phyloP scores from a whole-genome alignment of 805 yeast species.

The Metschnikowia cerradonensis region DNA sequence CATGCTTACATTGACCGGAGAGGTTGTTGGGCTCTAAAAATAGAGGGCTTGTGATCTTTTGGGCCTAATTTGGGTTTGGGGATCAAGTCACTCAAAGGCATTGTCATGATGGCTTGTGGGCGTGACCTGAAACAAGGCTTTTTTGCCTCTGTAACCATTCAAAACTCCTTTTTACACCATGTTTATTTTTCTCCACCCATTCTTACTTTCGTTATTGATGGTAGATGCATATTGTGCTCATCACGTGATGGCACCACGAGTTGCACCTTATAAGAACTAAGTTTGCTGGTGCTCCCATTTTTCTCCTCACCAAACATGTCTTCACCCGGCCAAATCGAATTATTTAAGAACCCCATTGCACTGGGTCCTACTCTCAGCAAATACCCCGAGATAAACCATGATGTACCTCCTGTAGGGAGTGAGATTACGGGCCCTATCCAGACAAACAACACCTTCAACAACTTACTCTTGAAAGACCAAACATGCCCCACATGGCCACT shows the following conservation, averaged over 20 bases:
- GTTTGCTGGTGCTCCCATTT: not conserved
- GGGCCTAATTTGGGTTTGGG: too few species aligned
- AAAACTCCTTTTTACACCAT: too few species aligned
- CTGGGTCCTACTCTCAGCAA: constrained; percentile 40
- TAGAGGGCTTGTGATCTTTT: too few species aligned
- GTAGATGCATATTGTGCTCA: not conserved
- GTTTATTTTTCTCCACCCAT: too few species aligned
- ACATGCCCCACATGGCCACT: constrained; percentile 74
- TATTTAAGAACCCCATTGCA: constrained; percentile 42
- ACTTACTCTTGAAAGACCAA: constrained; percentile 63
- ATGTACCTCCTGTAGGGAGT: constrained; percentile 35
- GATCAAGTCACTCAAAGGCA: too few species aligned
- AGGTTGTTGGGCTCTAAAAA: too few species aligned
- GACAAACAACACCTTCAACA: constrained; percentile 78
- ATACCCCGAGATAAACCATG: constrained; percentile 35
- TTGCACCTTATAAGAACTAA: not conserved
- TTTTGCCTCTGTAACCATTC: too few species aligned
- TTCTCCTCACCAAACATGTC: not conserved
- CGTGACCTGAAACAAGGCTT: too few species aligned
- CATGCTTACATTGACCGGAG: too few species aligned
- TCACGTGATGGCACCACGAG: not conserved
- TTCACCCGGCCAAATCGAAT: constrained; percentile 5
- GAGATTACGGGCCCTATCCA: constrained; percentile 44
- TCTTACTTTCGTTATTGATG: not conserved
- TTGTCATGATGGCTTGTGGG: too few species aligned